phyloP scores from a whole-genome alignment of 495 filamentous ascomycete species.

The Hypoxylon rickii region DNA sequence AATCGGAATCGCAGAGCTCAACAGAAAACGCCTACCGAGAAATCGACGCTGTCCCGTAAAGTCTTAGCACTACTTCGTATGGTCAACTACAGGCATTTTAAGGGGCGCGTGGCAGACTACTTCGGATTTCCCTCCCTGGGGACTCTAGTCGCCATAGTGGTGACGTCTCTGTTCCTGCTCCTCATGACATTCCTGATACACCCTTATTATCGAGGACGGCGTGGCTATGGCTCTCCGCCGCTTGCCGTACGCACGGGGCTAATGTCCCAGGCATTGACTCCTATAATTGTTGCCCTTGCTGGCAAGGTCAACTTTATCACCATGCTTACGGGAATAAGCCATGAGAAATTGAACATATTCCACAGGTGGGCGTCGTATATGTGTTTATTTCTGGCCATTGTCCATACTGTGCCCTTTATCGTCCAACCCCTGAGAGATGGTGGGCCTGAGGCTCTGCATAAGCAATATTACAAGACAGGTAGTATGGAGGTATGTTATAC shows the following conservation, averaged over 20 bases:
- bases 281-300: constrained; percentile 53
- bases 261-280: constrained; percentile 55
- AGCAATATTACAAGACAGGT: constrained; percentile 37
- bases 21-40: background rate
- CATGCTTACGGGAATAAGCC: constrained; percentile 56
- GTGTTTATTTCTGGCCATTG: constrained; percentile 54
- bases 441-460: constrained; percentile 21
- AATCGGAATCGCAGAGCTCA: constrained; percentile 18
- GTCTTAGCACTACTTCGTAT: constrained; percentile 28
- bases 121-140: constrained; percentile 41
- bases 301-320: constrained; percentile 52
- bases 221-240: constrained; percentile 49
- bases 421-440: constrained; percentile 36
- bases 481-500: constrained; percentile 25
- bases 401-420: constrained; percentile 63
- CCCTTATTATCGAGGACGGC: constrained; percentile 43
- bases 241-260: constrained; percentile 56
- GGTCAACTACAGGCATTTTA: constrained; percentile 39
- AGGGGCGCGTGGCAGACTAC: constrained; percentile 23
- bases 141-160: constrained; percentile 15
- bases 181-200: constrained; percentile 38
- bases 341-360: constrained; percentile 60
- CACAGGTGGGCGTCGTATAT: constrained; percentile 58
- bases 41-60: constrained; percentile 16
- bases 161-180: constrained; percentile 32